Percentiles rank a stretch among this genome's conserved stretches.
Conservation (phyloP, 495 filamentous ascomycete species). For the Pyrenula aspistea region DNA sequence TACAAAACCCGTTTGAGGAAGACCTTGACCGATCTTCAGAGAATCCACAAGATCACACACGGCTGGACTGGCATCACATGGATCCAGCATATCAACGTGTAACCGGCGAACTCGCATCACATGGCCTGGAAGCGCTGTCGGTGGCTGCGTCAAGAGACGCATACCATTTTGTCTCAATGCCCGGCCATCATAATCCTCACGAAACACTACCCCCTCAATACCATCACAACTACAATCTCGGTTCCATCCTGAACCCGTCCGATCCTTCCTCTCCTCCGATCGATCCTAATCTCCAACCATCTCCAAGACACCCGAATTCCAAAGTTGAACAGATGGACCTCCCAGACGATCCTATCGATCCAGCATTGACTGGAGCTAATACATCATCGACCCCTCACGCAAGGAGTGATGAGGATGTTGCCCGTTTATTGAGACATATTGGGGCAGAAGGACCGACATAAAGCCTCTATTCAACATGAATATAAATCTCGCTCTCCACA, state of each 20-base stretch:
- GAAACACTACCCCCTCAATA: constrained; percentile 25
- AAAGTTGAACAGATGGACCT: constrained; percentile 14
- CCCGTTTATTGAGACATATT: constrained; percentile 51
- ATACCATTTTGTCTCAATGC: constrained; percentile 16
- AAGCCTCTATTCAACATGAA: too few species aligned
- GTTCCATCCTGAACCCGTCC: constrained; percentile 47
- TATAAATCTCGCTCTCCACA: too few species aligned
- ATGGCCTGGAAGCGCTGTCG: constrained; percentile 45
- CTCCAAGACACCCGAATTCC: constrained; percentile 18
- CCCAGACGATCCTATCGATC: constrained; percentile 8
- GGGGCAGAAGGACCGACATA: constrained; percentile 9
- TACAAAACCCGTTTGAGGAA: constrained; percentile 49
- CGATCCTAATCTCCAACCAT: constrained; percentile 28
- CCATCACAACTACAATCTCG: constrained; percentile 35
- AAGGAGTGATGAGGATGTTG: constrained; percentile 42
- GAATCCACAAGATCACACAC: constrained; percentile 6
- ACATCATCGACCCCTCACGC: constrained; percentile 6
- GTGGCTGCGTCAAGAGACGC: constrained; percentile 38
- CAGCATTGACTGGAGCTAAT: not conserved
- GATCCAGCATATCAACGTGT: constrained; percentile 10
- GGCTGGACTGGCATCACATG: constrained; percentile 12
- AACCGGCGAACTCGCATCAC: constrained; percentile 24
- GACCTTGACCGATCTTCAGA: constrained; percentile 23
- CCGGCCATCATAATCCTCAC: constrained; percentile 23
- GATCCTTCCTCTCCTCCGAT: constrained; percentile 33